phyloP scores from a whole-genome alignment of 1,284 basidiomycete genomes.

The Ganoderma meredithae region DNA sequence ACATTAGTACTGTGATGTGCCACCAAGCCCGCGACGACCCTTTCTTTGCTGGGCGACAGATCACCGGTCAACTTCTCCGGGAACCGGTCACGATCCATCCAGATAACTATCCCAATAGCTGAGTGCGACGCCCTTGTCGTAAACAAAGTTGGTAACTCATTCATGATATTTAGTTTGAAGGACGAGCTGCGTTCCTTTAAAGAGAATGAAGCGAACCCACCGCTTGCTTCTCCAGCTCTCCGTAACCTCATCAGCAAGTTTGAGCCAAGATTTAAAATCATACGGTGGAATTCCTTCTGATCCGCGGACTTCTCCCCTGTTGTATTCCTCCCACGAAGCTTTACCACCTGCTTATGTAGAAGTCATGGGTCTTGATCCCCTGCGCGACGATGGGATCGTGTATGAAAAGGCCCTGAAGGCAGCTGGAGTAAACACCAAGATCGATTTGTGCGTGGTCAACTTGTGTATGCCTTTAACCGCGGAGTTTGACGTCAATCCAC shows the following conservation, averaged over 20 bases:
- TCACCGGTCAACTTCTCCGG: constrained; percentile 28
- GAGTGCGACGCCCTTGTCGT: neutral
- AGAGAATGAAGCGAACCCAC: neutral
- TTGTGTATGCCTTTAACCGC: neutral
- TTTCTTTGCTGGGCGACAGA: constrained; percentile 23
- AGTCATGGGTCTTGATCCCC: constrained; percentile 32
- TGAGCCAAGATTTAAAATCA: neutral
- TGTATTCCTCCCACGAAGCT: constrained; percentile 19
- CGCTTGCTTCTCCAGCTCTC: neutral
- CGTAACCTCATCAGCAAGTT: neutral
- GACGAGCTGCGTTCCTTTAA: neutral
- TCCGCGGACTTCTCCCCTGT: constrained; percentile 4
- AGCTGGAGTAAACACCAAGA: constrained; percentile 31
- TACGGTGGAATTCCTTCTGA: neutral
- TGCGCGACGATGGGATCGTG: constrained; percentile 37
- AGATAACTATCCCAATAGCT: constrained; percentile 24
- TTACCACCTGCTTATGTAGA: constrained; percentile 37
- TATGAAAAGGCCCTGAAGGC: constrained; percentile 36
- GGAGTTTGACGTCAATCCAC: neutral
- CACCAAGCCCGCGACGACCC: constrained; percentile 34
- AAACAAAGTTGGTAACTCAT: neutral
- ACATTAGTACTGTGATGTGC: constrained; percentile 30
- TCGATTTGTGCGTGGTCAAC: constrained; percentile 24
- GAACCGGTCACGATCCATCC: constrained; percentile 26
- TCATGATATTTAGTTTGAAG: neutral